Percentiles rank a stretch among this genome's conserved stretches.
Conservation (phyloP, 2,329 filamentous ascomycete species). For the Talaromyces rugulosus region DNA sequence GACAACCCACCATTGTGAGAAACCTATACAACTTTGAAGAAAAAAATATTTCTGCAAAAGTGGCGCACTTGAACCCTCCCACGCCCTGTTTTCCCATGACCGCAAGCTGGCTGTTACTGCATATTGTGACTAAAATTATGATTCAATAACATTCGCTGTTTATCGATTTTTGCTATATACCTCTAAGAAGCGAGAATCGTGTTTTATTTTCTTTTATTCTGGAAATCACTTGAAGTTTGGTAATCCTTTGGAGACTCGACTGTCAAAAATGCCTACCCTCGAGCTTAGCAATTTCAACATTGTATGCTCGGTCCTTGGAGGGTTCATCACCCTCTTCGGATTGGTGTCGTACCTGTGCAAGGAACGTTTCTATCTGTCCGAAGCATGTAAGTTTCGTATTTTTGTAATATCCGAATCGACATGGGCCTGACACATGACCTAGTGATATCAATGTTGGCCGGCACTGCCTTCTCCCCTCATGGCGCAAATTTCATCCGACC, state of each 20-base stretch:
- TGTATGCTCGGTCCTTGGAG: slow-evolving; percentile 72
- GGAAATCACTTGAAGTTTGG: background rate
- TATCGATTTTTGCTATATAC: slow-evolving; percentile 4
- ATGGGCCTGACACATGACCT: background rate
- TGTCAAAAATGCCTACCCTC: slow-evolving; percentile 55
- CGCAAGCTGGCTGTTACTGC: slow-evolving; percentile 3
- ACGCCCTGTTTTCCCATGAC: background rate
- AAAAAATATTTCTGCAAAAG: background rate
- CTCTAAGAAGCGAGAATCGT: background rate
- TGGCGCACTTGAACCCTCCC: slow-evolving; percentile 2
- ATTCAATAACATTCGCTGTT: slow-evolving; percentile 36
- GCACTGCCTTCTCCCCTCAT: slow-evolving; percentile 72
- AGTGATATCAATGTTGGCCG: slow-evolving; percentile 82
- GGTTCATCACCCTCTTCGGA: slow-evolving; percentile 86
- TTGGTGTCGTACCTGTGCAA: slow-evolving; percentile 86
- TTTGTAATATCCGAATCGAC: background rate
- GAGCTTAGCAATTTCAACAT: slow-evolving; percentile 77
- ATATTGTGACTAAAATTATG: slow-evolving; percentile 18
- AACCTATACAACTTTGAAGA: background rate
- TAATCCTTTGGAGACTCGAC: background rate
- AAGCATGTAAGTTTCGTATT: slow-evolving; percentile 63
- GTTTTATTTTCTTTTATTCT: background rate
- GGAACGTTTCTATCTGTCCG: slow-evolving; percentile 85
- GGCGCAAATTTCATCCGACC: slow-evolving; percentile 73
- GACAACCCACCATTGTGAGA: background rate